Evolutionary conservation across 139 green algal genomes (phyloP).

Genomic region (Chlamydomonas schloesseri): DNA sequence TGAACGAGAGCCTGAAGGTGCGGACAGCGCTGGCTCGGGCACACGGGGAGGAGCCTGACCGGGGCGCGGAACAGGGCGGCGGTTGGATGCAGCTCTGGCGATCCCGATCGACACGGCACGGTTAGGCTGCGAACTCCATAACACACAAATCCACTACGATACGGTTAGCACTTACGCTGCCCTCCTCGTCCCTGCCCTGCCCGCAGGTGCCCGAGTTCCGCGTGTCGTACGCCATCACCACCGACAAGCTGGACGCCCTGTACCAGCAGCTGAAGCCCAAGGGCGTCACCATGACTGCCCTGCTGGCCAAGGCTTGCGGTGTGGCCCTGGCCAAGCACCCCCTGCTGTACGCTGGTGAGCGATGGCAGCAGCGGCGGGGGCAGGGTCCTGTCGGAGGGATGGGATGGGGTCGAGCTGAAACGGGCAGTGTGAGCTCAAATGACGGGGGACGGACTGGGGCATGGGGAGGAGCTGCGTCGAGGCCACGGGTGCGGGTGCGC

Average conservation of each 20-base stretch:
- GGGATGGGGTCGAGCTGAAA: not conserved
- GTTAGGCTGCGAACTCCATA: too few species aligned
- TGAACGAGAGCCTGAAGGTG: constrained; percentile 93
- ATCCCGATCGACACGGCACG: too few species aligned
- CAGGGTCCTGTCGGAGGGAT: not conserved
- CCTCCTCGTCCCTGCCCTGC: too few species aligned
- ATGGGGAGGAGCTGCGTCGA: too few species aligned
- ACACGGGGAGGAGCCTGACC: too few species aligned
- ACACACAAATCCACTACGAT: too few species aligned
- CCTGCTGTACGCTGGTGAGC: constrained; percentile 87
- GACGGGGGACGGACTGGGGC: too few species aligned
- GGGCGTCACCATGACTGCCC: constrained; percentile 97
- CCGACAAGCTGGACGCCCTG: constrained; percentile 94
- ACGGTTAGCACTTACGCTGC: too few species aligned
- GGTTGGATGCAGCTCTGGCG: too few species aligned
- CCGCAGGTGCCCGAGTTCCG: constrained; percentile 94
- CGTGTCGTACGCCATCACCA: constrained; percentile 92
- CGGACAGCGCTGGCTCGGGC: constrained; percentile 5
- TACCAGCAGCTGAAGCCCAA: constrained; percentile 98
- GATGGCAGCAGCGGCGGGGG: not conserved
- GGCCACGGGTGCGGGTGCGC: too few species aligned
- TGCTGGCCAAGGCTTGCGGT: constrained; percentile 95
- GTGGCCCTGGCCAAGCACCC: constrained; percentile 93
- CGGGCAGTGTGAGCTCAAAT: too few species aligned
- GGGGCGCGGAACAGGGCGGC: too few species aligned